These are phyloP conservation scores for Rubus parviflorus DNA, from an alignment of 306 rosid genomes.

Conservation along the genomic window DNA sequence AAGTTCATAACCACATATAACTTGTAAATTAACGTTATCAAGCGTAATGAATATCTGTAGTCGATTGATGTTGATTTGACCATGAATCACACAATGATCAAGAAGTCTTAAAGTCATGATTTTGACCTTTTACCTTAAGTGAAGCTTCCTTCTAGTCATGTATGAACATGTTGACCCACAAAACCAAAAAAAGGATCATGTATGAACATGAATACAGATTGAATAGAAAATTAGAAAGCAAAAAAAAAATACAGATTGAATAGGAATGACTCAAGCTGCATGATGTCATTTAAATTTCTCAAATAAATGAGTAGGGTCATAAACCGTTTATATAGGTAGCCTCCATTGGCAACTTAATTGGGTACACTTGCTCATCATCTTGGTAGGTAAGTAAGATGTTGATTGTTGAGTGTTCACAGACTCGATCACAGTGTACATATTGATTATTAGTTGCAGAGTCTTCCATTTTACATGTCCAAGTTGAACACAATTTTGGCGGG, in stretches of 20 bases:
- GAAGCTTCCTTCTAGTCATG: neutral
- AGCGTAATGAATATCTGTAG: no score
- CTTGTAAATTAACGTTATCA: no score
- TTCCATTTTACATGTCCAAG: neutral
- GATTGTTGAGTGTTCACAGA: neutral
- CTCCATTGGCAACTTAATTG: neutral
- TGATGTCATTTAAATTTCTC: neutral
- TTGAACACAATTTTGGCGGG: neutral
- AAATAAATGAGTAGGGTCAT: neutral
- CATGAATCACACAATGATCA: no score
- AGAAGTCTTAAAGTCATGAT: no score
- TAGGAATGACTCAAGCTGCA: neutral
- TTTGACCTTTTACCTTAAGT: neutral
- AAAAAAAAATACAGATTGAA: neutral
- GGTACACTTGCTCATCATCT: neutral
- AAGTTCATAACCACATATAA: no score
- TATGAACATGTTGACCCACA: neutral
- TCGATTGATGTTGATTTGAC: no score
- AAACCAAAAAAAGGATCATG: neutral
- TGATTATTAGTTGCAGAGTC: neutral
- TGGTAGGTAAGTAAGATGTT: neutral
- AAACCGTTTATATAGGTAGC: neutral
- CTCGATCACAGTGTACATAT: neutral
- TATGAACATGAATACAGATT: neutral
- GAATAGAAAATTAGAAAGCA: no score